Conservation (phyloP, 305 asterid genomes). For the Solanum hybrid region DNA sequence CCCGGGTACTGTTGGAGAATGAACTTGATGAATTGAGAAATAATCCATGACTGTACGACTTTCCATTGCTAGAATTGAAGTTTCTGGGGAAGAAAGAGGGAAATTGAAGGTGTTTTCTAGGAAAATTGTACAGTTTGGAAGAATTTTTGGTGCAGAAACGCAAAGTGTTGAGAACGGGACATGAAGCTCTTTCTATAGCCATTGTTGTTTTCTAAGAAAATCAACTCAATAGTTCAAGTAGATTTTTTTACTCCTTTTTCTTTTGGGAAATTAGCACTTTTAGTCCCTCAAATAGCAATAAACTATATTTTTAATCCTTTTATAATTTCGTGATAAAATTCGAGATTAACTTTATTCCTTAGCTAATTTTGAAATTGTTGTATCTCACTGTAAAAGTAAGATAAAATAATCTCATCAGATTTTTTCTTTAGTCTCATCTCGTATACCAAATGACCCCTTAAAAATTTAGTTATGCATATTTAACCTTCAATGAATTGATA, state of each 20-base stretch:
- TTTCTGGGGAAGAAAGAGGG: conserved; percentile 15
- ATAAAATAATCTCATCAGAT: too few species aligned
- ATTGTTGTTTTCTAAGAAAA: background rate
- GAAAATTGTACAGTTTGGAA: conserved; percentile 4
- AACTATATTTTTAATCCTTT: background rate
- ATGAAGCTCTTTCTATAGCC: conserved; percentile 1
- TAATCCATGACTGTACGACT: conserved; percentile 15
- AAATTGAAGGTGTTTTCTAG: conserved; percentile 14
- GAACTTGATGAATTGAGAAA: conserved; percentile 16
- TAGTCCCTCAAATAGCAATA: background rate
- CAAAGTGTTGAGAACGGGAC: conserved; percentile 1
- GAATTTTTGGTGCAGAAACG: background rate
- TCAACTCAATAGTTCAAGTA: background rate
- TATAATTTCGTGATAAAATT: too few species aligned
- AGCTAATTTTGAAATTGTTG: too few species aligned
- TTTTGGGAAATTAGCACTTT: background rate
- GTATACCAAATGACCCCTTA: too few species aligned
- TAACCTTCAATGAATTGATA: too few species aligned
- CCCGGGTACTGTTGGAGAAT: conserved; percentile 18
- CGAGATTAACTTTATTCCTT: too few species aligned
- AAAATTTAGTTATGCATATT: too few species aligned
- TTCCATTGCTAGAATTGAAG: conserved; percentile 4
- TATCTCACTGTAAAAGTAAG: too few species aligned
- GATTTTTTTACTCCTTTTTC: background rate
- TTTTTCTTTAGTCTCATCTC: too few species aligned